Conservation (phyloP, 1,284 basidiomycete species). For the Cryptococcus floricola region DNA sequence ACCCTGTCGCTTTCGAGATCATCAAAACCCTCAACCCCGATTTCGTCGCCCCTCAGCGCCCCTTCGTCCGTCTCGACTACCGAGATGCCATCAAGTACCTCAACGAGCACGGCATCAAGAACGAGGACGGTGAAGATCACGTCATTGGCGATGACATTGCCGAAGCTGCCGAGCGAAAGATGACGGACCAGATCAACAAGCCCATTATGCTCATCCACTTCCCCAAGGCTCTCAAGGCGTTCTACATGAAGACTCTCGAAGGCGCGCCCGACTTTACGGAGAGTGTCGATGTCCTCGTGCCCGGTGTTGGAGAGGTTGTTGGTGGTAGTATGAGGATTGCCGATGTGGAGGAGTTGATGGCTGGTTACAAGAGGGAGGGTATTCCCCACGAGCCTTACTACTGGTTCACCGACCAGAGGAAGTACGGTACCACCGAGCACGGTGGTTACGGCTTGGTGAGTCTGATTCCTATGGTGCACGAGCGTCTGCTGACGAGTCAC, state of each 20-base stretch:
- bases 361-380: conserved; percentile 86
- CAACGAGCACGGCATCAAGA: conserved; percentile 86
- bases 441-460: conserved; percentile 83
- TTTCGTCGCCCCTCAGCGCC: conserved; percentile 77
- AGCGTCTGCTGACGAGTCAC: neutral
- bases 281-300: conserved; percentile 95
- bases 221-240: conserved; percentile 89
- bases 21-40: conserved; percentile 89
- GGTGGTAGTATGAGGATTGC: conserved; percentile 97
- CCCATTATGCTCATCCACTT: conserved; percentile 93
- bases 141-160: conserved; percentile 95
- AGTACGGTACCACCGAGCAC: conserved; percentile 97
- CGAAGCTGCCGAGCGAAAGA: conserved; percentile 94
- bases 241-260: conserved; percentile 87
- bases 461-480: neutral
- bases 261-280: conserved; percentile 70
- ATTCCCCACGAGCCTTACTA: conserved; percentile 62
- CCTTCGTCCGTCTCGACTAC: conserved; percentile 91
- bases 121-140: conserved; percentile 76
- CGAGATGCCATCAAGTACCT: conserved; percentile 92
- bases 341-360: conserved; percentile 81
- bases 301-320: conserved; percentile 96
- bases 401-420: conserved; percentile 90
- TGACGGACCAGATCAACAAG: conserved; percentile 95
- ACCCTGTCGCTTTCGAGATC: conserved; percentile 69